Evolutionary conservation across 179 eudicot species (phyloP).

Genomic region (Corrigiola litoralis): DNA sequence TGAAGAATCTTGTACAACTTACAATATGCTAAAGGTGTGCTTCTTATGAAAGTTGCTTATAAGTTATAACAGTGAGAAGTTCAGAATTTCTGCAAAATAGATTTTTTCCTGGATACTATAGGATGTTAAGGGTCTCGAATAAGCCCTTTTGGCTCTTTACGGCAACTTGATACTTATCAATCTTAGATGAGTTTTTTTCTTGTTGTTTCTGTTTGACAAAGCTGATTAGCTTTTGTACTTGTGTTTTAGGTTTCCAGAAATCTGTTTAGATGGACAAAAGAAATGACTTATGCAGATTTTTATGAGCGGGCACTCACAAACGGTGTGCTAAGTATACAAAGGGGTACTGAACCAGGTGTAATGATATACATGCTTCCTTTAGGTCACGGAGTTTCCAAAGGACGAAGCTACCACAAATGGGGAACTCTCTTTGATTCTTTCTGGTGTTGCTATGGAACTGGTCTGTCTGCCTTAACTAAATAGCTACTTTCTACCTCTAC

Average conservation of each 20-base stretch:
- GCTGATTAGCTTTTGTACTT: no score
- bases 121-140: no score
- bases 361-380: slow-evolving; percentile 97
- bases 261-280: slow-evolving; percentile 91
- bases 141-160: no score
- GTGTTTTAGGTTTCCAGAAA: slow-evolving; percentile 67
- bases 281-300: slow-evolving; percentile 78
- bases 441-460: slow-evolving; percentile 99
- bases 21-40: slow-evolving; percentile 89
- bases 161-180: background rate
- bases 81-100: background rate
- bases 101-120: background rate
- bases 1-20: slow-evolving; percentile 93
- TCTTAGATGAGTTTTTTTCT: background rate
- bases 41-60: background rate
- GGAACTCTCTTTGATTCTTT: slow-evolving; percentile 62
- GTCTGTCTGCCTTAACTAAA: slow-evolving; percentile 23
- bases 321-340: slow-evolving; percentile 87
- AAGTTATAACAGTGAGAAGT: no score
- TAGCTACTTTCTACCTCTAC: background rate
- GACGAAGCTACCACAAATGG: slow-evolving; percentile 61
- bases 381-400: slow-evolving; percentile 80
- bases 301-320: slow-evolving; percentile 90
- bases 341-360: slow-evolving; percentile 81
- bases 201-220: no score